Evolutionary conservation across 2,329 filamentous ascomycete genomes (phyloP), one percentile per base, ranked within the genome.

Genomic region (Daldinia sp.): DNA sequence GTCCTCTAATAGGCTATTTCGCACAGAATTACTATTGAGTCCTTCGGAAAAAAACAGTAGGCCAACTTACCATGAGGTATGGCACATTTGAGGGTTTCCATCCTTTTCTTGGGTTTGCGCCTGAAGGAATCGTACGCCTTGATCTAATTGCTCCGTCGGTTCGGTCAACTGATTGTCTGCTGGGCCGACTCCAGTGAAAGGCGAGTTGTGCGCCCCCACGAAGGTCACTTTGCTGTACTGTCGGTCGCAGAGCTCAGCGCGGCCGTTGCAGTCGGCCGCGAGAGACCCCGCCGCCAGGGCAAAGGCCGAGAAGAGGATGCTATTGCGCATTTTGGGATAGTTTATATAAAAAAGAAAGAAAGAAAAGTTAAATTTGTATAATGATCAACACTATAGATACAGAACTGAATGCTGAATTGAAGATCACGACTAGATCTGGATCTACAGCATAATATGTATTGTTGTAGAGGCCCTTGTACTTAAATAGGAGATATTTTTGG

Each of bases 101-200:
- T 83, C 78, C 59, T 83, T 78, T 41, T 84, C 79, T 74, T 90
- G 90, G 2, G 89, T 89, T 77, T 92, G 89, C 28, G 85, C 88
- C 74, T 90, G 87, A 12, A 92, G 79, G 71, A 89, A 89, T 23
- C 90, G 86, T 44, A 92, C 85, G 15, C 90, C 90, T 35, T 87
- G 80, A 58, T 87, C 79, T 9, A 92, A 82, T 75, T 92, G 89
- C 1, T 81, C 79, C 26, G 84, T 84, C 26, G 89, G 84, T 4
- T 85, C 83, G 57, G 88, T 82, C 68, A 87, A 86, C 75, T 92
- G 90, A 78, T 91, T 90, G 67, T 90, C 80, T 64, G 83, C 78
- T 0, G 83, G 82, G 7, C 84, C 73, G 57, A 81, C 72, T 44
- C 90, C 88, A 44, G 90, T 85, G 74, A 92, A 92, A 41, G 88